A percentile compares a stretch with the other conserved stretches of the same genome.
Evolutionary conservation across 192 early-diverging fungal genomes (phyloP).

Genomic region (Linnemannia hyalina): DNA sequence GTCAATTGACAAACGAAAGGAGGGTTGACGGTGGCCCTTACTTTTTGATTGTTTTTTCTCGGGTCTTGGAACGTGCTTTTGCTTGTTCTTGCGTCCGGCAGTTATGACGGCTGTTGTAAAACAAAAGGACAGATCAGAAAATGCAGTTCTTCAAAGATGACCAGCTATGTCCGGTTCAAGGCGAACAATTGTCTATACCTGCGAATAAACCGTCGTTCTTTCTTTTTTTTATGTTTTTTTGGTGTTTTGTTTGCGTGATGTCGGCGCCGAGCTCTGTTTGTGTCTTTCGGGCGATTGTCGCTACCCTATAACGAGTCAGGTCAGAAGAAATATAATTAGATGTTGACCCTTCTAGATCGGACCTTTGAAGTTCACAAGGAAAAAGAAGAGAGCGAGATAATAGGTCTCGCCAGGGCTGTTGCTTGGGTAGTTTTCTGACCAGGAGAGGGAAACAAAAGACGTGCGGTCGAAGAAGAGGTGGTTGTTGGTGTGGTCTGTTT

Average conservation of each 20-base stretch:
- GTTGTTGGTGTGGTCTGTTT: neutral
- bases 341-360: neutral
- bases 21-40: conserved; percentile 4
- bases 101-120: conserved; percentile 6
- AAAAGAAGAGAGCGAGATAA: conserved; percentile 1
- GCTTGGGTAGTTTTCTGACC: conserved; percentile 5
- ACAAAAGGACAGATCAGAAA: conserved; percentile 3
- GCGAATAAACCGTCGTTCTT: neutral
- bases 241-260: neutral
- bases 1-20: conserved; percentile 6
- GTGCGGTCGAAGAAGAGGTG: neutral
- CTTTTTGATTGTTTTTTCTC: neutral
- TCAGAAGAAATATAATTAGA: conserved; percentile 13
- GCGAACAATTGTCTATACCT: conserved; percentile 8
- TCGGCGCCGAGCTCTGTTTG: neutral
- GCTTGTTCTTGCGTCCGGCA: neutral
- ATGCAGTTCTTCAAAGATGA: neutral
- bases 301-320: neutral
- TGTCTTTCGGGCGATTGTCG: neutral
- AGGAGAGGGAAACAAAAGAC: conserved; percentile 3
- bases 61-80: conserved; percentile 5
- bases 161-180: neutral
- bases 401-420: conserved; percentile 11
- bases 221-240: neutral
- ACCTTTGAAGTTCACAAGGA: conserved; percentile 5